Evolutionary conservation across 257 asterid species (phyloP), one percentile per base, ranked within the genome.

Genomic region (Solanum appendiculatum): DNA sequence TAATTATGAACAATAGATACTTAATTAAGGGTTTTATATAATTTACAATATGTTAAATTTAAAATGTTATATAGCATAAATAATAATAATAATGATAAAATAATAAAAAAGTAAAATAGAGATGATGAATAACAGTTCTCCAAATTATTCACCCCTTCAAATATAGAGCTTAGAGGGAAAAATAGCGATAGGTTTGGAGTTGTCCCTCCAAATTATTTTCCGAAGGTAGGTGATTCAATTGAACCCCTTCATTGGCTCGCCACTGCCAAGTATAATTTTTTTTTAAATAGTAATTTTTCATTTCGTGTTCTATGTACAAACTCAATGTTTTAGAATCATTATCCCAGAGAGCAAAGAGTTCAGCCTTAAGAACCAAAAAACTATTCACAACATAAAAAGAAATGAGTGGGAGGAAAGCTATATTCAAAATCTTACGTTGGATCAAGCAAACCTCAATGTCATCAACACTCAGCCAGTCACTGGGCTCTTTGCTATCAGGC

Each of bases 381-480:
- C 23, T 68, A 68, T 29, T 68, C 75, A 68, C 39, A 68, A 4
- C 11, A 68, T 29, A 14, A 70, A 18, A 33, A 70, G 15, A 70
- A 70, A 70, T 33, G 78, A 18, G 44, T 33, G 44, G 42, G 40
- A 70, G 44, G 40, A 9, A 33, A 70, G 33, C 78, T 70, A 18
- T 21, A 8, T 33, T 70, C 78, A 70, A 70, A 51, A 68, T 68
- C 74, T 29, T 68, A 68, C 70, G 16, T 51, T 51, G 60, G 23
- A 51, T 51, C 60, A 51, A 51, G n/a, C 60, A 51, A 51, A 51
- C 60, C n/a, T 91, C 91, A 86, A 90, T 91, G 90, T 92, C 94
- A 88, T 93, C 96, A 60, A 92, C 81, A 86, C 90, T 93, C 23
- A 91, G 93, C 94, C 97, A 93, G 89, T 93, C 93, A 64, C 88